Conservation (phyloP, 345 rosid genomes). For the Arabidopsis suecica region DNA sequence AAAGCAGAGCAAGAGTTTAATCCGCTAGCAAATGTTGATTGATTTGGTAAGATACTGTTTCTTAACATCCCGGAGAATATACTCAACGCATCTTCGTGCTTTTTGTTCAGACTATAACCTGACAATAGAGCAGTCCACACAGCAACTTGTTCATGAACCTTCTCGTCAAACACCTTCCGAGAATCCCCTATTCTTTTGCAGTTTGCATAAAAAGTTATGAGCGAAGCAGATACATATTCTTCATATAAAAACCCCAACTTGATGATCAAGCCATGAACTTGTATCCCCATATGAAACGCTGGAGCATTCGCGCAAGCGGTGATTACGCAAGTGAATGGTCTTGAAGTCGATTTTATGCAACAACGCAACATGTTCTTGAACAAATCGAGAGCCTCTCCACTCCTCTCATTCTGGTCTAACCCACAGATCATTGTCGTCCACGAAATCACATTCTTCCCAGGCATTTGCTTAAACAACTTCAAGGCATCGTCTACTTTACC, state of each 20-base stretch:
- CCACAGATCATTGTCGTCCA: conserved; percentile 90
- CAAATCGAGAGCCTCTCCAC: conserved; percentile 55
- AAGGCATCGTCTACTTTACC: conserved; percentile 61
- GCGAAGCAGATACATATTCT: conserved; percentile 63
- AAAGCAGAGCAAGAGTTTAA: conserved; percentile 68
- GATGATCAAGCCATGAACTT: conserved; percentile 60
- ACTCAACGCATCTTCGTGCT: conserved; percentile 59
- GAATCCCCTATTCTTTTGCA: conserved; percentile 56
- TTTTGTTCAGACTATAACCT: conserved; percentile 57
- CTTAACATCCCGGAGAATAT: conserved; percentile 62
- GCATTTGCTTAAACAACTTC: conserved; percentile 65
- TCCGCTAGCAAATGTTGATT: conserved; percentile 70
- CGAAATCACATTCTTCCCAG: conserved; percentile 64
- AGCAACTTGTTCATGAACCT: conserved; percentile 54
- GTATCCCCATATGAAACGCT: conserved; percentile 54
- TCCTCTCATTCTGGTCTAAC: conserved; percentile 62
- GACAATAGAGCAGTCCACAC: conserved; percentile 74
- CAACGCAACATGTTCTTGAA: conserved; percentile 58
- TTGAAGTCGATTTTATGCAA: conserved; percentile 52
- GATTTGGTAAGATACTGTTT: conserved; percentile 61
- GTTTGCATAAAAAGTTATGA: conserved; percentile 70
- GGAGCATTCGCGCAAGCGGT: conserved; percentile 62
- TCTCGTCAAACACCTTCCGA: conserved; percentile 53
- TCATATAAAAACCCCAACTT: conserved; percentile 56
- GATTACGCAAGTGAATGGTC: conserved; percentile 62